These are phyloP conservation scores for Phytophthora sojae DNA, from an alignment of 352 stramenopile species.

Conservation along the genomic window DNA sequence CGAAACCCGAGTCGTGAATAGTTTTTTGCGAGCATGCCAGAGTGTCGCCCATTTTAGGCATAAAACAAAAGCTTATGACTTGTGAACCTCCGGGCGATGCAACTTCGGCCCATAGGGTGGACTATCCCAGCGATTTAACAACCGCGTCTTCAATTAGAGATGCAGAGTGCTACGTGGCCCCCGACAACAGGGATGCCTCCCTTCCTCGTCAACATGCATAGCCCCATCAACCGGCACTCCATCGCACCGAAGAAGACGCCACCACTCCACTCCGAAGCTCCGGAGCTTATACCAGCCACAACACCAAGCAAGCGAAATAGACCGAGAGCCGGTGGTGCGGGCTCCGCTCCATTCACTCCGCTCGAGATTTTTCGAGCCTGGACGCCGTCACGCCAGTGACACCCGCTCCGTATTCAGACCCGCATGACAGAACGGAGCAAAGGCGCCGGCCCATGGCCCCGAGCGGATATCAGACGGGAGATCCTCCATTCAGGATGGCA, in stretches of 20 bases:
- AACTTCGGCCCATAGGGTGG: neutral
- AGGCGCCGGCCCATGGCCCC: neutral
- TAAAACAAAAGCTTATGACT: no score
- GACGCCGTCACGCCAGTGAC: slow-evolving; percentile 1
- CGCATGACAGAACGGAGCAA: neutral
- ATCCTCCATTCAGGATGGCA: slow-evolving; percentile 5
- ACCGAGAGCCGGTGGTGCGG: neutral
- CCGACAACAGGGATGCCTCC: neutral
- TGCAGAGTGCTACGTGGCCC: neutral
- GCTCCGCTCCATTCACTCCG: neutral
- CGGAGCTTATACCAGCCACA: no score
- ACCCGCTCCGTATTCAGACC: neutral
- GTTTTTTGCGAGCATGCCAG: neutral
- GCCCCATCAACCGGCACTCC: neutral
- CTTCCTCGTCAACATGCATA: neutral
- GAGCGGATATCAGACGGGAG: slow-evolving; percentile 4
- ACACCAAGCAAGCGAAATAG: neutral
- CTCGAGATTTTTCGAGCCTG: slow-evolving; percentile 1
- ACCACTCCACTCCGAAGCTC: neutral
- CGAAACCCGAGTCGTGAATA: neutral
- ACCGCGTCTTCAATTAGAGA: neutral
- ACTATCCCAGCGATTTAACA: neutral
- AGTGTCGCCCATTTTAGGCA: no score
- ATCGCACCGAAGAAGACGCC: neutral
- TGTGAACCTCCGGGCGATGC: no score